Evolutionary conservation across 495 filamentous ascomycete species (phyloP).

Genomic region (Lineolata rhizophorae): DNA sequence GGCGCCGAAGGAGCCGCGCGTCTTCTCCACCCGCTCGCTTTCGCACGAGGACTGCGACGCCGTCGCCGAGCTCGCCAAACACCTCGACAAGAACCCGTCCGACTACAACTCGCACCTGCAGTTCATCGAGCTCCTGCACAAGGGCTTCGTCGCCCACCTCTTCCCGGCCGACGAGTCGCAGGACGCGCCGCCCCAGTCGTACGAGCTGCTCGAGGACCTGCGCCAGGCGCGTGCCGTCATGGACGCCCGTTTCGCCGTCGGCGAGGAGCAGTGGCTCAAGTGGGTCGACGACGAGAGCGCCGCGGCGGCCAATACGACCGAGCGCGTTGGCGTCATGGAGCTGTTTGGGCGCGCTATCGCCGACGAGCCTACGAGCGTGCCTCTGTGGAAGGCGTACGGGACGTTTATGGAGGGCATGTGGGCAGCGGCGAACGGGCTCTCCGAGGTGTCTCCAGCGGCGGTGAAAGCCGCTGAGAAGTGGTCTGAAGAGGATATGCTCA

Average conservation of each 20-base stretch:
- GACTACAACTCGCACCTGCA: conserved; percentile 41
- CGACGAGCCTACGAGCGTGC: conserved; percentile 65
- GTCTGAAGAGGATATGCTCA: conserved; percentile 51
- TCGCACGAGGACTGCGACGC: conserved; percentile 28
- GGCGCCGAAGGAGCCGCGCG: conserved; percentile 23
- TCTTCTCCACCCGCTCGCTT: conserved; percentile 28
- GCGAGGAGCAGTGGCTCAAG: conserved; percentile 40
- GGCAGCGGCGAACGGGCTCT: conserved; percentile 23
- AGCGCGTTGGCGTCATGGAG: conserved; percentile 60
- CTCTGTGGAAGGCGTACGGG: conserved; percentile 74
- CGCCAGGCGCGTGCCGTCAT: conserved; percentile 41
- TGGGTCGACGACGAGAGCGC: conserved; percentile 43
- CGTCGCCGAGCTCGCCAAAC: conserved; percentile 29
- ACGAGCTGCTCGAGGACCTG: conserved; percentile 39
- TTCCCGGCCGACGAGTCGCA: conserved; percentile 19
- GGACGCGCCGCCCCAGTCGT: conserved; percentile 23
- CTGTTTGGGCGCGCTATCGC: conserved; percentile 56
- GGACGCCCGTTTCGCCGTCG: conserved; percentile 42
- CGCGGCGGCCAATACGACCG: conserved; percentile 35
- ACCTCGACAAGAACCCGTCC: conserved; percentile 37
- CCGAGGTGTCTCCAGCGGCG: too few relatives aligned
- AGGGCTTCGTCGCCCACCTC: conserved; percentile 35
- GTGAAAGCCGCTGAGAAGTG: conserved; percentile 37
- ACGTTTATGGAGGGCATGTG: conserved; percentile 68
- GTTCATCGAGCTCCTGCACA: conserved; percentile 41